These are phyloP conservation scores for Hymenoscyphus occultus DNA, from an alignment of 2,329 filamentous ascomycete species.

Conservation along the genomic window DNA sequence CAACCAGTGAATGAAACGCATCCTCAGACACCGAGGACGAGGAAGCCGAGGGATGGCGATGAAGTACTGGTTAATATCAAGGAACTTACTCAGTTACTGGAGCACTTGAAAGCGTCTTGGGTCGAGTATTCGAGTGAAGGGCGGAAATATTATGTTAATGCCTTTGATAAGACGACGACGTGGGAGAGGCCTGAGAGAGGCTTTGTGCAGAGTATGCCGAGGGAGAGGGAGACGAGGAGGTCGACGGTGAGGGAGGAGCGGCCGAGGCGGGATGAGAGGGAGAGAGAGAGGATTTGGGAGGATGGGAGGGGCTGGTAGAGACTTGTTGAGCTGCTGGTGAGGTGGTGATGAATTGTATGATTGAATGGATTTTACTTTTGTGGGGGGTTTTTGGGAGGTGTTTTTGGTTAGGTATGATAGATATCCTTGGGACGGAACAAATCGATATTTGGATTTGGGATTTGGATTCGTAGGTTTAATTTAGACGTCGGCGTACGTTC, in stretches of 20 bases:
- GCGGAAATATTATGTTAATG: conserved; percentile 17
- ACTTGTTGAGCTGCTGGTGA: neutral
- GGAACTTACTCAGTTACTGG: conserved; percentile 10
- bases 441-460: no score
- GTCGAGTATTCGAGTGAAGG: conserved; percentile 8
- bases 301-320: conserved; percentile 2
- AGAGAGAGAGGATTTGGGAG: conserved; percentile 7
- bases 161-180: conserved; percentile 17
- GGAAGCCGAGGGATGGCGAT: conserved; percentile 12
- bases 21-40: neutral
- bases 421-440: neutral
- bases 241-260: conserved; percentile 9
- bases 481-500: no score
- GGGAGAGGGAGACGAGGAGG: conserved; percentile 1
- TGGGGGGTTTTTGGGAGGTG: neutral
- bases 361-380: neutral
- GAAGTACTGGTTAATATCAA: conserved; percentile 16
- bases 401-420: neutral
- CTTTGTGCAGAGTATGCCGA: conserved; percentile 11
- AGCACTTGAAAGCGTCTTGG: conserved; percentile 24
- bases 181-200: conserved; percentile 18
- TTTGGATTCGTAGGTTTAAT: no score
- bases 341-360: neutral
- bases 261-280: neutral
- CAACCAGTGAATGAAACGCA: neutral